Conservation (phyloP, 768 basidiomycete genomes). For the Paxillus rubicundulus region DNA sequence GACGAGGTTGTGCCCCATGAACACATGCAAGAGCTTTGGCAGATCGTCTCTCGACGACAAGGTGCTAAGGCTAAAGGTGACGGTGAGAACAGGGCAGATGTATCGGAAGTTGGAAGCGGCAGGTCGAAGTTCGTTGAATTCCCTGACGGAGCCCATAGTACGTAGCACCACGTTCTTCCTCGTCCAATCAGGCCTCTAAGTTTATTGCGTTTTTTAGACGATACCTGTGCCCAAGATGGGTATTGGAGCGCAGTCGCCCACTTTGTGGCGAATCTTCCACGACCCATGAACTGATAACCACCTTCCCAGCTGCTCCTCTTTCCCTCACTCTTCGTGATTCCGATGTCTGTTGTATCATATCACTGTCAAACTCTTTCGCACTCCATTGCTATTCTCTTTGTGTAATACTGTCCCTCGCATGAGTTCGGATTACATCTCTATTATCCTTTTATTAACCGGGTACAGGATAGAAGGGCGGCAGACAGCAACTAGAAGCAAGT, state of each 20-base stretch:
- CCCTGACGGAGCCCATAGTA: constrained; percentile 54
- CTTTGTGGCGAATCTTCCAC: constrained; percentile 38
- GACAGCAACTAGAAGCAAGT: constrained; percentile 1
- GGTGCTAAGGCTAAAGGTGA: constrained; percentile 29
- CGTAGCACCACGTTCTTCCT: constrained; percentile 14
- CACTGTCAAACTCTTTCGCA: neutral
- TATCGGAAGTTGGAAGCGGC: constrained; percentile 49
- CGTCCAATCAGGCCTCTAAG: neutral
- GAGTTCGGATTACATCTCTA: constrained; percentile 1
- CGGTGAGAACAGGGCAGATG: constrained; percentile 30
- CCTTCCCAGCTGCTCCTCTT: too few species aligned
- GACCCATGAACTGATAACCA: neutral
- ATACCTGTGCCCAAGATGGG: constrained; percentile 53
- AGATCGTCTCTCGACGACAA: constrained; percentile 49
- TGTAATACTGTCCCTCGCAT: neutral
- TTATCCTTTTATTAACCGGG: neutral
- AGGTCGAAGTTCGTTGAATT: constrained; percentile 57
- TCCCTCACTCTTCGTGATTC: neutral
- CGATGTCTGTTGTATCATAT: neutral
- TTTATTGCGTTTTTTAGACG: constrained; percentile 34
- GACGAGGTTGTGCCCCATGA: constrained; percentile 54
- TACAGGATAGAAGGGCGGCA: neutral
- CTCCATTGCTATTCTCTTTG: neutral
- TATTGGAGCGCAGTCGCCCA: constrained; percentile 54
- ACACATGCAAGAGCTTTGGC: constrained; percentile 67